These are phyloP conservation scores for Alternaria brassicicola DNA, from an alignment of 2,329 filamentous ascomycete species.

Conservation along the genomic window DNA sequence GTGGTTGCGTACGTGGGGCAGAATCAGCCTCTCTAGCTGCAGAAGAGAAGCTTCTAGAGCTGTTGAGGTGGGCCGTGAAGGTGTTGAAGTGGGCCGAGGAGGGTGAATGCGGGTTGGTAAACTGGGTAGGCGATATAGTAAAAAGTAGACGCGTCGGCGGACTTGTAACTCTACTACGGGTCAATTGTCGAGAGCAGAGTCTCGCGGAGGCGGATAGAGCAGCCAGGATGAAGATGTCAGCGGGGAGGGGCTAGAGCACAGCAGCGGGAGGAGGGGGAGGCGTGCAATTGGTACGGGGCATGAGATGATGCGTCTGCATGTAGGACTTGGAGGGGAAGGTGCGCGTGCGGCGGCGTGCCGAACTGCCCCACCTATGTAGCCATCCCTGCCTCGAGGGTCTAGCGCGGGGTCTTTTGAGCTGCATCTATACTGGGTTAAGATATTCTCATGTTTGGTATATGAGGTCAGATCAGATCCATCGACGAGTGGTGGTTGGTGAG, in stretches of 20 bases:
- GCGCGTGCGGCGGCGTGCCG: slow-evolving; percentile 16
- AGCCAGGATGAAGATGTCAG: slow-evolving; percentile 40
- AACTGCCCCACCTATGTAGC: slow-evolving; percentile 19
- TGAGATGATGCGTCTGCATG: slow-evolving; percentile 18
- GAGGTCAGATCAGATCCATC: no score
- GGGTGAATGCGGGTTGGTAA: no score
- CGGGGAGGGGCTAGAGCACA: slow-evolving; percentile 9
- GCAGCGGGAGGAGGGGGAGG: slow-evolving; percentile 10
- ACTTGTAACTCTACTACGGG: slow-evolving; percentile 25
- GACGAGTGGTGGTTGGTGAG: no score
- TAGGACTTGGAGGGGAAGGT: slow-evolving; percentile 24
- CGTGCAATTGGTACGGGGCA: slow-evolving; percentile 22
- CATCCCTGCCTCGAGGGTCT: slow-evolving; percentile 16
- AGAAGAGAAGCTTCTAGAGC: slow-evolving; percentile 25
- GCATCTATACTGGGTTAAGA: background rate
- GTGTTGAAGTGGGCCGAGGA: slow-evolving; percentile 12
- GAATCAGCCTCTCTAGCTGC: slow-evolving; percentile 26
- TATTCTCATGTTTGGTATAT: background rate
- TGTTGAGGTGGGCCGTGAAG: slow-evolving; percentile 17
- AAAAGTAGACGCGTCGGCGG: slow-evolving; percentile 18
- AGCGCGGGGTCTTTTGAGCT: slow-evolving; percentile 19
- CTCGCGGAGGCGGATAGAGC: slow-evolving; percentile 38
- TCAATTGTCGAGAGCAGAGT: slow-evolving; percentile 44
- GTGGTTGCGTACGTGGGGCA: slow-evolving; percentile 25
- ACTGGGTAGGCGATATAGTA: no score